Evolutionary conservation across 768 basidiomycete species (phyloP).

Genomic region (Rhizopogon rudus): DNA sequence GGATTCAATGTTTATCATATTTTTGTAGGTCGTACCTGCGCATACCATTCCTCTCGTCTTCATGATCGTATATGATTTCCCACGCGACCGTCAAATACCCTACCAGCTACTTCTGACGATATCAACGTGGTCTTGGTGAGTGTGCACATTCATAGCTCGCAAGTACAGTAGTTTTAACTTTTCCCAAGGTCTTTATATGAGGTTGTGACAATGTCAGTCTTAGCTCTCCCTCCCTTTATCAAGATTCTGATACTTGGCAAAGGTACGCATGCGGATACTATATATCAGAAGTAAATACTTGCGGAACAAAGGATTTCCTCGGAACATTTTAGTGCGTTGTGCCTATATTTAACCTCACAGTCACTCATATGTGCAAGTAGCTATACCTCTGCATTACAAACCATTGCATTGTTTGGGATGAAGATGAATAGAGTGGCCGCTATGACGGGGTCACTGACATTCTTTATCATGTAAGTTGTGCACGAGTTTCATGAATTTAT

Average conservation of each 20-base stretch:
- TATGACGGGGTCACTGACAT: conserved; percentile 48
- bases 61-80: conserved; percentile 70
- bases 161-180: conserved; percentile 7
- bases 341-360: not conserved
- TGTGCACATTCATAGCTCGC: conserved; percentile 3
- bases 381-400: conserved; percentile 36
- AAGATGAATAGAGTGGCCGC: conserved; percentile 65
- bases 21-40: conserved; percentile 45
- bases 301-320: conserved; percentile 39
- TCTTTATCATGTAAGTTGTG: conserved; percentile 46
- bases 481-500: not conserved
- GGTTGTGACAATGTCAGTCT: conserved; percentile 40
- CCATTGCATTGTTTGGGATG: conserved; percentile 68
- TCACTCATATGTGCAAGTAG: conserved; percentile 10
- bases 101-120: conserved; percentile 60
- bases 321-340: conserved; percentile 29
- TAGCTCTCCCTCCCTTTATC: not conserved
- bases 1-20: not conserved
- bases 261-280: conserved; percentile 43
- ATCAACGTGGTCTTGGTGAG: conserved; percentile 64
- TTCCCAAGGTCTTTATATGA: conserved; percentile 52
- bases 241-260: conserved; percentile 7
- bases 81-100: conserved; percentile 48
- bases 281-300: conserved; percentile 24
- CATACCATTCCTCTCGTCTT: conserved; percentile 59